Percentiles rank a stretch among this genome's conserved stretches.
phyloP scores from a whole-genome alignment of 2,329 filamentous ascomycete genomes.

The Colletotrichum melonis region DNA sequence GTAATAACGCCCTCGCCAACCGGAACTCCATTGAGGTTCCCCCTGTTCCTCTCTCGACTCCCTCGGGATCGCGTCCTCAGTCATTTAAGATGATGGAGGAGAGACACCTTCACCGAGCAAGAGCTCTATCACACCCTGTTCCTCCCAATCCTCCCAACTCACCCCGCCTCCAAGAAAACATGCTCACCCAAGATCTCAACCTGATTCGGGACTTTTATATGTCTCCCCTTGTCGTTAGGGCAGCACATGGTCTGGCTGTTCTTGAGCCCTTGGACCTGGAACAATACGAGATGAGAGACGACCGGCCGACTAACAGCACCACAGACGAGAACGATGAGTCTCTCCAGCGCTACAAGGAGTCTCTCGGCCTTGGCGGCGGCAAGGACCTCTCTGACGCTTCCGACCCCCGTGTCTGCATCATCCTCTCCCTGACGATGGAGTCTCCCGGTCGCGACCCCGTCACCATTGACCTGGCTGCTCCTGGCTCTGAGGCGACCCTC shows the following conservation, averaged over 20 bases:
- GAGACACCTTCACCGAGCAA: slow-evolving; percentile 19
- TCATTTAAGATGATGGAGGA: slow-evolving; percentile 13
- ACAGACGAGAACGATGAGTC: slow-evolving; percentile 84
- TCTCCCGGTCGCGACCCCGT: slow-evolving; percentile 85
- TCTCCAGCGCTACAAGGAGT: slow-evolving; percentile 97
- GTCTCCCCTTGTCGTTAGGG: slow-evolving; percentile 6
- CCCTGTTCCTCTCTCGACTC: slow-evolving; percentile 26
- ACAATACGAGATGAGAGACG: not conserved
- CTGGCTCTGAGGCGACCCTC: slow-evolving; percentile 79
- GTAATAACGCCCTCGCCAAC: slow-evolving; percentile 13
- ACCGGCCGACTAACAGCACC: slow-evolving; percentile 16
- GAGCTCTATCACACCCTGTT: slow-evolving; percentile 27
- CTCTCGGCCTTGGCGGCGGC: slow-evolving; percentile 85
- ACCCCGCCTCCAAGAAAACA: not conserved
- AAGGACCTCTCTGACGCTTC: slow-evolving; percentile 78
- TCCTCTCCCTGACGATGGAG: slow-evolving; percentile 90
- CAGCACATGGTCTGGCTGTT: slow-evolving; percentile 7
- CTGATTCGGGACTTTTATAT: slow-evolving; percentile 29
- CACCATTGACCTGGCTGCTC: slow-evolving; percentile 84
- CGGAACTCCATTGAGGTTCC: slow-evolving; percentile 29
- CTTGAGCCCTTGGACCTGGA: not conserved
- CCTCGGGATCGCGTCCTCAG: slow-evolving; percentile 25
- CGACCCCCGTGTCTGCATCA: slow-evolving; percentile 92
- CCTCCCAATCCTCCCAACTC: slow-evolving; percentile 33
- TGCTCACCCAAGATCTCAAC: slow-evolving; percentile 8